Conservation (phyloP, 257 asterid species). For the Lantana camara region DNA sequence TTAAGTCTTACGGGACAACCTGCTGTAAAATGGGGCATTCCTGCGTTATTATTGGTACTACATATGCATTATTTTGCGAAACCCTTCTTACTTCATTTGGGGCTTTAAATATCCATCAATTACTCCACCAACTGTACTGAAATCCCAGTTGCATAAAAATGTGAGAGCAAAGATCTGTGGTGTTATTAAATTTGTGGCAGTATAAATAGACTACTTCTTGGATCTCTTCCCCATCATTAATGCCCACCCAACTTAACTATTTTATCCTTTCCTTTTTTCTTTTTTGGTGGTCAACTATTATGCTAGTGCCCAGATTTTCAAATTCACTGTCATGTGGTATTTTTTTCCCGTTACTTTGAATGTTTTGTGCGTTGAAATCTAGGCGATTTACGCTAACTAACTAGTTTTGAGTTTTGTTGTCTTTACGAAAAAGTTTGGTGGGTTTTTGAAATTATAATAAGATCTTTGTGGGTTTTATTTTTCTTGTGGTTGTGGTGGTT, state of each 20-base stretch:
- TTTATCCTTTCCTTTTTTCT: slow-evolving; percentile 21
- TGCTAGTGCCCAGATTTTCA: slow-evolving; percentile 28
- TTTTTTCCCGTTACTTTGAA: too few relatives aligned
- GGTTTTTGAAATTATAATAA: too few relatives aligned
- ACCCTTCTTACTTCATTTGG: background rate
- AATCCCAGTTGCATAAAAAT: slow-evolving; percentile 15
- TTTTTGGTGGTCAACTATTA: slow-evolving; percentile 19
- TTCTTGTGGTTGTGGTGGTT: too few relatives aligned
- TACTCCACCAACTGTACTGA: background rate
- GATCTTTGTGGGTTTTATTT: too few relatives aligned
- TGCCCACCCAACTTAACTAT: slow-evolving; percentile 7
- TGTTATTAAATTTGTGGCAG: slow-evolving; percentile 17
- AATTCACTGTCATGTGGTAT: slow-evolving; percentile 19
- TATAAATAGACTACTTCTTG: slow-evolving; percentile 25
- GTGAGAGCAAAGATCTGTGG: slow-evolving; percentile 7
- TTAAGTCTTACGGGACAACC: too few relatives aligned
- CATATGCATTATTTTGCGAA: too few relatives aligned
- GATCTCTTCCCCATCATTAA: slow-evolving; percentile 33
- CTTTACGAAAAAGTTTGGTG: too few relatives aligned
- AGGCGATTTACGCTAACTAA: too few relatives aligned
- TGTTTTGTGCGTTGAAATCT: too few relatives aligned
- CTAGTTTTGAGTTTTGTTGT: too few relatives aligned
- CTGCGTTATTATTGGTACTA: too few relatives aligned
- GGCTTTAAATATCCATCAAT: slow-evolving; percentile 1
- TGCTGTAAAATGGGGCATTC: too few relatives aligned